Percentiles rank a stretch among this genome's conserved stretches.
Evolutionary conservation across 768 basidiomycete genomes (phyloP).

Genomic region (Mycena haematopus): DNA sequence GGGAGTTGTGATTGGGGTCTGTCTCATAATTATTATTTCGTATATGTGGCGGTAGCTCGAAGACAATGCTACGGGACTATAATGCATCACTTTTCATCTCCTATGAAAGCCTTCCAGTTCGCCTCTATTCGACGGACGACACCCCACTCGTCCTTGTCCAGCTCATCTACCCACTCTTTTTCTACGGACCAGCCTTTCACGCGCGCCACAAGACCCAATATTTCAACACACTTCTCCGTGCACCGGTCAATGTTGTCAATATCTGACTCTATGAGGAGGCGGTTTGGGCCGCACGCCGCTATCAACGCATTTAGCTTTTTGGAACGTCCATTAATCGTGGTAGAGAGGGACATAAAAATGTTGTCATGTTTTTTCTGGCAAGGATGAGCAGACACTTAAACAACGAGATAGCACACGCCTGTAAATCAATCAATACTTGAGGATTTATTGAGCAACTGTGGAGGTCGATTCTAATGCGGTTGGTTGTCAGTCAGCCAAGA

Average conservation of each 20-base stretch:
- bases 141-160: conserved; percentile 57
- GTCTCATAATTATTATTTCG: conserved; percentile 63
- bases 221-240: conserved; percentile 74
- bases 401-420: conserved; percentile 53
- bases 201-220: conserved; percentile 72
- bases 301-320: conserved; percentile 69
- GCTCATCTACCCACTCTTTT: conserved; percentile 53
- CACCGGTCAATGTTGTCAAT: conserved; percentile 69
- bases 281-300: conserved; percentile 60
- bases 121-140: conserved; percentile 67
- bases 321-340: conserved; percentile 80
- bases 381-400: background rate
- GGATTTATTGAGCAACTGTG: conserved; percentile 90
- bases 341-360: conserved; percentile 87
- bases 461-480: conserved; percentile 69
- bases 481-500: background rate
- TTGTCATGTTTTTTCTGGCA: conserved; percentile 73
- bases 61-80: background rate
- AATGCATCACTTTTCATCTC: too few species aligned
- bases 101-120: conserved; percentile 73
- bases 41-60: conserved; percentile 57
- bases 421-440: conserved; percentile 74
- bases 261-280: conserved; percentile 89
- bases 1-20: conserved; percentile 87
- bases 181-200: conserved; percentile 84